A percentile compares a stretch with the other conserved stretches of the same genome.
Conservation (phyloP, 106 monocot genomes). For the Acorus gramineus region DNA sequence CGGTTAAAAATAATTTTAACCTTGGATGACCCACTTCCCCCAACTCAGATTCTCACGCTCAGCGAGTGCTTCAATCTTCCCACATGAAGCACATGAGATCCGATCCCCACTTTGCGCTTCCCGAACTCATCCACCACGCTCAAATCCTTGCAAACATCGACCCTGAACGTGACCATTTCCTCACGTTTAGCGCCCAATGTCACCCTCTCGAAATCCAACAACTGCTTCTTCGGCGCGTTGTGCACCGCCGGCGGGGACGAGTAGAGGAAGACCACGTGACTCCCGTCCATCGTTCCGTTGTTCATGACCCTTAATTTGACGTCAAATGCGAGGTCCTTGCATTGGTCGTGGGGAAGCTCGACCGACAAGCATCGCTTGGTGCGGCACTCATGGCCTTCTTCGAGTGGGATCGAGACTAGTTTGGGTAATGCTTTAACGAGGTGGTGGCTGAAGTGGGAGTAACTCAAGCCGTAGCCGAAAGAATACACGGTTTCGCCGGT, state of each 20-base stretch:
- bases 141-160: conserved; percentile 84
- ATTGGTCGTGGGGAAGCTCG: conserved; percentile 27
- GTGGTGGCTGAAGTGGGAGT: conserved; percentile 42
- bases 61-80: conserved; percentile 80
- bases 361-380: conserved; percentile 47
- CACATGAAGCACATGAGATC: conserved; percentile 69
- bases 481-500: conserved; percentile 64
- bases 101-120: conserved; percentile 61
- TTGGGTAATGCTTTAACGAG: conserved; percentile 45
- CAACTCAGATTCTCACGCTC: conserved; percentile 43
- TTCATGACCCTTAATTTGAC: conserved; percentile 53
- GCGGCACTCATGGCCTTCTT: conserved; percentile 41
- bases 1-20: neutral
- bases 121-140: conserved; percentile 77
- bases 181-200: conserved; percentile 19
- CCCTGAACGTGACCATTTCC: conserved; percentile 52
- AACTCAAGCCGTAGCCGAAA: conserved; percentile 90
- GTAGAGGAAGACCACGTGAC: conserved; percentile 78
- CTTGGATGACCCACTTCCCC: neutral
- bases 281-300: conserved; percentile 28
- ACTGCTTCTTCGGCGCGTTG: conserved; percentile 63
- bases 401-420: conserved; percentile 38
- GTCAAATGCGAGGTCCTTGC: conserved; percentile 39
- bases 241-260: conserved; percentile 64
- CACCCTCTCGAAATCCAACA: conserved; percentile 84